Base-by-base conservation (phyloP, 768 basidiomycete species). In the Brasilioporus rufonigricans region DNA sequence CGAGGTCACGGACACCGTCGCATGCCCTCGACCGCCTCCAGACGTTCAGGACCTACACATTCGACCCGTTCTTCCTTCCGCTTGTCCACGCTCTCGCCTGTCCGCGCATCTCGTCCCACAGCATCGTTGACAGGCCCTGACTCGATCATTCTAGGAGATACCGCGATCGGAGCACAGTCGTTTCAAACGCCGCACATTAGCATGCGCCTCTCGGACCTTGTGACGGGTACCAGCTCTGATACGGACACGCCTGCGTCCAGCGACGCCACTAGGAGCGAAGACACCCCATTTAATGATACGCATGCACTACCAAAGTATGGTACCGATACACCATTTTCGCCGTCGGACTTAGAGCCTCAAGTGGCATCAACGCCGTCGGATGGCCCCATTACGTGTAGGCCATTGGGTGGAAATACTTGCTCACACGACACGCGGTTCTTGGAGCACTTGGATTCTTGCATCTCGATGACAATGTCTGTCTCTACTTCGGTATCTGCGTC, bases 251-350 rank as follows among this genome's bases (percentile, higher is more conserved):
- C 62, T 19, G 53, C 53, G 5, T 56, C 52, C 19, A 61, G 58
- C 26, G 56, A 58, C 16, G 44, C 32, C 29, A 57, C 55, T 18
- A 40, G 31, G 1, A 55, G 46, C 31, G 57, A 52, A 13, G 55
- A 55, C 18, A 59, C 55, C 5, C 59, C 70, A 0, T 69, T 67
- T 39, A 67, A 63, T 13, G 62, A 70, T 18, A 21, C 55, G 1
- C 27, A 33, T 38, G 35, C 26, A 7, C 38, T 66, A 5, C 52
- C 58, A 49, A 65, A 66, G 53, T 65, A 55, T 26, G 44, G 44
- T 14, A 3, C 31, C 9, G 58, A 64, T 31, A 57, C 45, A 4
- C 57, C 52, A 1, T 23, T 57, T 19, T 59, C 59, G 11, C 55
- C 44, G 26, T 51, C 50, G 5, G 55, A 61, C 26, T 16, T 57